Percentiles rank a stretch among this genome's conserved stretches.
Evolutionary conservation across 2,329 filamentous ascomycete genomes (phyloP).

Genomic region (Fusarium subglutinans): DNA sequence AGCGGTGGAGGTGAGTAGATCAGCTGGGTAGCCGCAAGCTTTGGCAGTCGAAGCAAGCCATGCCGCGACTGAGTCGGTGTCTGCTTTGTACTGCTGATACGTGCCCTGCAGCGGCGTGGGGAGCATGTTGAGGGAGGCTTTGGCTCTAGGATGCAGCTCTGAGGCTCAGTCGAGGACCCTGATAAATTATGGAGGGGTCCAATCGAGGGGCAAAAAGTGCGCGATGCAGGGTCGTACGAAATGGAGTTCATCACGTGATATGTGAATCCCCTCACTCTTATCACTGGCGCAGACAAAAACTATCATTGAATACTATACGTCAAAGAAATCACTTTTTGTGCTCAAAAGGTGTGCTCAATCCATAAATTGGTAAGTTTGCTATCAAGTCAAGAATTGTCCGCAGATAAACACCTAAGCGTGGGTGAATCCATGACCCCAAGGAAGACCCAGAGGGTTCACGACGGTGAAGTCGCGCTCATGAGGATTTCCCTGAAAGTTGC

Average conservation of each 20-base stretch:
- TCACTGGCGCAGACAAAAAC: neutral
- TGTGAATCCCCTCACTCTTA: neutral
- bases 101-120: slow-evolving; percentile 38
- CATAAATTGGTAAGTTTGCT: neutral
- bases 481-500: slow-evolving; percentile 25
- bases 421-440: neutral
- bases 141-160: neutral
- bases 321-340: neutral
- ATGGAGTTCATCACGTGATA: neutral
- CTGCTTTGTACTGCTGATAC: neutral
- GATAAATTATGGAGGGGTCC: neutral
- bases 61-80: neutral
- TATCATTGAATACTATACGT: too few species aligned
- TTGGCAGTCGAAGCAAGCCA: neutral
- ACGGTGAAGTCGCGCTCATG: neutral
- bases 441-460: neutral
- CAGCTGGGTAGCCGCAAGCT: slow-evolving; percentile 24
- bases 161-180: neutral
- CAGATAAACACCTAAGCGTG: neutral
- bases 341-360: fast-evolving
- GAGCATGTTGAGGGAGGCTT: slow-evolving; percentile 22
- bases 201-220: neutral
- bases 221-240: too few species aligned
- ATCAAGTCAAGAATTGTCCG: neutral
- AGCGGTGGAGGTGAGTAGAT: slow-evolving; percentile 18